These are phyloP conservation scores for Mortierella polycephala DNA, from an alignment of 371 early-diverging fungal genomes.

Conservation along the genomic window DNA sequence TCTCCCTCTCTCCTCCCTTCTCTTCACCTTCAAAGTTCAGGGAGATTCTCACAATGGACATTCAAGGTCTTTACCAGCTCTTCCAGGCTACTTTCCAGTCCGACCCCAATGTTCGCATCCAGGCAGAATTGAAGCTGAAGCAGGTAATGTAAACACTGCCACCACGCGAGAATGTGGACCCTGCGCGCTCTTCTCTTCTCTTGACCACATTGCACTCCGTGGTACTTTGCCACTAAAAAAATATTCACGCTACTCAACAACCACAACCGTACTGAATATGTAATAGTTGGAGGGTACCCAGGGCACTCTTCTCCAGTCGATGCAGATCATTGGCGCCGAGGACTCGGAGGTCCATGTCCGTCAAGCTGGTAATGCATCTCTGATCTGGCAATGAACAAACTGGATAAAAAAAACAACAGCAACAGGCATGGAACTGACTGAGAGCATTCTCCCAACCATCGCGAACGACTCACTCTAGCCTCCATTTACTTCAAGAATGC, in stretches of 20 bases:
- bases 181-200: neutral
- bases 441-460: too few relatives aligned
- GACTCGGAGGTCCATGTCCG: constrained; percentile 72
- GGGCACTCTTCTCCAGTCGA: constrained; percentile 75
- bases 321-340: constrained; percentile 75
- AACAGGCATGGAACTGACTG: neutral
- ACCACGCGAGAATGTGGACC: constrained; percentile 3
- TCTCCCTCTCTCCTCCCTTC: constrained; percentile 1
- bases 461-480: constrained; percentile 57
- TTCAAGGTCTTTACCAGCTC: constrained; percentile 62
- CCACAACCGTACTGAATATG: neutral
- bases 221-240: constrained; percentile 10
- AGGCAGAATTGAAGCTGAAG: constrained; percentile 75
- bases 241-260: neutral
- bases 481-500: constrained; percentile 97
- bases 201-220: constrained; percentile 1
- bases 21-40: neutral
- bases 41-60: constrained; percentile 36
- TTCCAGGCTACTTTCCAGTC: constrained; percentile 84
- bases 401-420: neutral
- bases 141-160: constrained; percentile 21
- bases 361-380: constrained; percentile 73
- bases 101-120: constrained; percentile 78
- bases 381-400: too few relatives aligned
- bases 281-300: constrained; percentile 65